Evolutionary conservation across 306 rosid genomes (phyloP).

Genomic region (Quercus wislizeni): DNA sequence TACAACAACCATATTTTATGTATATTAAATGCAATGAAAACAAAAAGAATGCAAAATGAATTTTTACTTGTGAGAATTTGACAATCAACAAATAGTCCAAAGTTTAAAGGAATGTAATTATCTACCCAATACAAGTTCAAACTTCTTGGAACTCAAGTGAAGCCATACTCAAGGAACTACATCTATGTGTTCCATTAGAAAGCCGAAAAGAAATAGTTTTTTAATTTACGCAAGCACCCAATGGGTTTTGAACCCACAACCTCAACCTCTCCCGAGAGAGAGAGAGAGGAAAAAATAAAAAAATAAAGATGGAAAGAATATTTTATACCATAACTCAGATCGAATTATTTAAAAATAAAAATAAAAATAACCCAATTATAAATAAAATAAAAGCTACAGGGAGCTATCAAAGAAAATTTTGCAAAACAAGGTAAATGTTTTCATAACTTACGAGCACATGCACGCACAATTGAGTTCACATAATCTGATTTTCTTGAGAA

Average conservation of each 20-base stretch:
- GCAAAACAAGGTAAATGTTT: slow-evolving; percentile 18
- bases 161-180: neutral
- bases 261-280: no score
- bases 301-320: neutral
- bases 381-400: neutral
- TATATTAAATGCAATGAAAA: neutral
- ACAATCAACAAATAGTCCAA: neutral
- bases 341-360: slow-evolving; percentile 1
- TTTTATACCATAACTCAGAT: neutral
- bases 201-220: no score
- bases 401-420: slow-evolving; percentile 16
- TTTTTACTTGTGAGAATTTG: neutral
- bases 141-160: neutral
- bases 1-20: neutral
- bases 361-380: no score
- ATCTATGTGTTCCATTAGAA: neutral
- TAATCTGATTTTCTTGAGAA: slow-evolving; percentile 83
- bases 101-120: neutral
- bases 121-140: slow-evolving; percentile 4
- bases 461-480: slow-evolving; percentile 76
- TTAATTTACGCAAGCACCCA: no score
- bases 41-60: no score
- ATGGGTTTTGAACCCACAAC: no score
- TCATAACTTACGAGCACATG: slow-evolving; percentile 93
- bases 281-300: no score